These are phyloP conservation scores for Pyrus hybrid DNA, from an alignment of 331 rosid genomes.

Conservation along the genomic window DNA sequence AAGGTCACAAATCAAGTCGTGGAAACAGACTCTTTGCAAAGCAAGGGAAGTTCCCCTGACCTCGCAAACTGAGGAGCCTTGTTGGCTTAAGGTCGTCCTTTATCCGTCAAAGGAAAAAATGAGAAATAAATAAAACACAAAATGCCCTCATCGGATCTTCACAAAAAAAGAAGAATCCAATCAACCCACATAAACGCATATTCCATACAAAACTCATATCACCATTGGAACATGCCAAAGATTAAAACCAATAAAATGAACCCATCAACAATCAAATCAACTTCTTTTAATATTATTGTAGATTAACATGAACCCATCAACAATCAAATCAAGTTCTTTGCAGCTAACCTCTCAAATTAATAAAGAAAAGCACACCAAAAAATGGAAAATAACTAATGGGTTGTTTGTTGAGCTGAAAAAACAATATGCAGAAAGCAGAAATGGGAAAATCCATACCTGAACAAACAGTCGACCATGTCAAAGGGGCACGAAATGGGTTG, in stretches of 20 bases:
- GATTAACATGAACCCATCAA: constrained; percentile 8
- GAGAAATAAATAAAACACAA: background rate
- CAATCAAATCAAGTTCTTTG: background rate
- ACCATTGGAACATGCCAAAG: background rate
- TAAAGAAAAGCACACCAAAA: background rate
- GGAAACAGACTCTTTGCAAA: no score
- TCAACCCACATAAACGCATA: background rate
- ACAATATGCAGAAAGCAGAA: background rate
- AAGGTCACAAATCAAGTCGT: no score
- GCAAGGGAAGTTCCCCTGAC: no score
- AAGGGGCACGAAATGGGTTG: constrained; percentile 13
- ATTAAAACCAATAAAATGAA: background rate
- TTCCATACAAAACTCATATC: background rate
- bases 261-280: background rate
- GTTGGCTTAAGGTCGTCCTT: no score
- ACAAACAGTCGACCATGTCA: constrained; percentile 18
- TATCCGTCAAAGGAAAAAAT: background rate
- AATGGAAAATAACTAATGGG: background rate
- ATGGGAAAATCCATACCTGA: constrained; percentile 28
- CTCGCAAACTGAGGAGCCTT: no score
- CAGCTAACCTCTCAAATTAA: constrained; percentile 8
- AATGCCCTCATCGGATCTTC: constrained; percentile 24
- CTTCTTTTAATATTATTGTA: no score
- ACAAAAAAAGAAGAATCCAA: background rate
- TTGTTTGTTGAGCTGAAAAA: background rate